phyloP scores from a whole-genome alignment of 148 eudicot species.

The Silene latifolia region DNA sequence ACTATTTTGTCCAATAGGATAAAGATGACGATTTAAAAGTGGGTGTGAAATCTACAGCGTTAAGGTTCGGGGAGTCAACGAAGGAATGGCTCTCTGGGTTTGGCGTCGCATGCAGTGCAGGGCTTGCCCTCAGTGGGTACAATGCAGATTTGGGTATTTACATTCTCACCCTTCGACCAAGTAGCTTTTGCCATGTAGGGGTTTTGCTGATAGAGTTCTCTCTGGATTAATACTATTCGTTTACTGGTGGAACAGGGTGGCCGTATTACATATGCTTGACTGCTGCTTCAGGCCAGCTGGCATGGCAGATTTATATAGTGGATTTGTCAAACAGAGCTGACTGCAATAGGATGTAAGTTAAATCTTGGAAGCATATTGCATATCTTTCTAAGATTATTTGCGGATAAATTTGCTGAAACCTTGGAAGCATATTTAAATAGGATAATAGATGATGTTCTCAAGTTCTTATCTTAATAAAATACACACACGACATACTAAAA shows the following conservation, averaged over 20 bases:
- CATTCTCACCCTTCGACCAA: not conserved
- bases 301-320: conserved; percentile 81
- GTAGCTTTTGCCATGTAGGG: not conserved
- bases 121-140: conserved; percentile 74
- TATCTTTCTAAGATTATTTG: not conserved
- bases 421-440: too few relatives aligned
- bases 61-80: conserved; percentile 85
- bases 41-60: conserved; percentile 91
- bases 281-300: conserved; percentile 67
- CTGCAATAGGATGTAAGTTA: conserved; percentile 78
- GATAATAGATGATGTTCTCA: too few relatives aligned
- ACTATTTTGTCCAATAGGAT: conserved; percentile 40
- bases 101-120: conserved; percentile 65
- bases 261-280: conserved; percentile 64
- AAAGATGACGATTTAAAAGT: conserved; percentile 88
- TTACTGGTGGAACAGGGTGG: conserved; percentile 59
- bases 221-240: not conserved
- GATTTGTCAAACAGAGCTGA: conserved; percentile 74
- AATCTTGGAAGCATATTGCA: not conserved
- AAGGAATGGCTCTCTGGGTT: conserved; percentile 76
- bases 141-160: conserved; percentile 70
- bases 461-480: too few relatives aligned
- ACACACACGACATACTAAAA: too few relatives aligned
- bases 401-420: too few relatives aligned
- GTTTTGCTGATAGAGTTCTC: not conserved